Conservation (phyloP, 805 yeast genomes). For the Candida michaelii region DNA sequence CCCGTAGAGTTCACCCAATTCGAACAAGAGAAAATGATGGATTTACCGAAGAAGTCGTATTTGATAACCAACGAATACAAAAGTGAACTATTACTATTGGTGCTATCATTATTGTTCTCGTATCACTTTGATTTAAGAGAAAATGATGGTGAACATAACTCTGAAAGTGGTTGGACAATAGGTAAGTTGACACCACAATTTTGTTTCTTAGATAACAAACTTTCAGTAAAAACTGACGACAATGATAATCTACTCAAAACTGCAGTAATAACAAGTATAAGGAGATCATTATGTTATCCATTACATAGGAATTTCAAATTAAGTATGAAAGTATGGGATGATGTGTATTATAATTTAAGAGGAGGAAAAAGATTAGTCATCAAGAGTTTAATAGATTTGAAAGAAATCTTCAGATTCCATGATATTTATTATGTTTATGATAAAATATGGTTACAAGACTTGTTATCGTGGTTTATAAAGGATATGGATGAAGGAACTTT, state of each 20-base stretch:
- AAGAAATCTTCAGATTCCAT: constrained; percentile 77
- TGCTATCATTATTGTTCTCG: constrained; percentile 69
- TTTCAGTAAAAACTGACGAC: constrained; percentile 30
- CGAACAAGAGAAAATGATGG: constrained; percentile 67
- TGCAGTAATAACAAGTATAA: constrained; percentile 56
- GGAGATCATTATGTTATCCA: constrained; percentile 80
- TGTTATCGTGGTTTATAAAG: constrained; percentile 69
- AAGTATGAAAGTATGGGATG: constrained; percentile 66
- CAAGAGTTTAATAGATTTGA: constrained; percentile 55
- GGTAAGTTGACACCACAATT: constrained; percentile 85
- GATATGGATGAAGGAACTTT: constrained; percentile 61
- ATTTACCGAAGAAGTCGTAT: constrained; percentile 64
- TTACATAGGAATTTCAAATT: constrained; percentile 71
- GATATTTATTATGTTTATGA: constrained; percentile 85
- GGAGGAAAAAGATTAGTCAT: constrained; percentile 70
- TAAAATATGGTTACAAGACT: constrained; percentile 72
- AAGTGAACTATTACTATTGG: constrained; percentile 54
- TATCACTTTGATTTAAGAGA: constrained; percentile 75
- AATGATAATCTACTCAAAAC: constrained; percentile 45
- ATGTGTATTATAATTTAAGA: constrained; percentile 61
- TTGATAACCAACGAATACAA: constrained; percentile 52
- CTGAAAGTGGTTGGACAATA: constrained; percentile 92
- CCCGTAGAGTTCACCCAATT: constrained; percentile 54
- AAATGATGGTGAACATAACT: constrained; percentile 66
- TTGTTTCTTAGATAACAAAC: constrained; percentile 63